Conservation (phyloP, 208 protist species). For the Wallacemonas sp. region DNA sequence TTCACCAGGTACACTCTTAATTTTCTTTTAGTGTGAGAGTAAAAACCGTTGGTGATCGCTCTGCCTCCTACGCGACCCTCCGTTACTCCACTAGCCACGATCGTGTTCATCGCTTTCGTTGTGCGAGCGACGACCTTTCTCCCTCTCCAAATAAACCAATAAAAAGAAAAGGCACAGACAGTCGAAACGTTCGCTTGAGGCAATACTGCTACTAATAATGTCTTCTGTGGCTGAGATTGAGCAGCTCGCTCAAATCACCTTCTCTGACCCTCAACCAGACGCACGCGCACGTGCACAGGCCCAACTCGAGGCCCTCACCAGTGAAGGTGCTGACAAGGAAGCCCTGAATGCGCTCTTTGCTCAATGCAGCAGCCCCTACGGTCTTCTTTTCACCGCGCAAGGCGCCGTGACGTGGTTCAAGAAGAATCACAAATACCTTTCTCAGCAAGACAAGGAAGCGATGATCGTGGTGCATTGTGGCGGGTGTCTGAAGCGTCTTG, state of each 20-base stretch:
- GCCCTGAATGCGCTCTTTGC: constrained; percentile 50
- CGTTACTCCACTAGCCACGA: too few species aligned
- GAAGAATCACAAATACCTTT: constrained; percentile 52
- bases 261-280: constrained; percentile 48
- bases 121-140: too few species aligned
- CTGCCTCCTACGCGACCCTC: too few species aligned
- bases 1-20: too few species aligned
- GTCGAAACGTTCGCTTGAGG: too few species aligned
- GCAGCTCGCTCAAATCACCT: constrained; percentile 65
- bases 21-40: too few species aligned
- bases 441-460: constrained; percentile 28
- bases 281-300: constrained; percentile 46
- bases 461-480: constrained; percentile 64
- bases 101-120: too few species aligned
- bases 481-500: constrained; percentile 59
- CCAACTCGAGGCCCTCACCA: constrained; percentile 44
- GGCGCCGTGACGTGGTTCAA: constrained; percentile 72
- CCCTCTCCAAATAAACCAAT: too few species aligned
- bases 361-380: constrained; percentile 76
- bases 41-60: too few species aligned
- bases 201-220: too few species aligned
- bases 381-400: constrained; percentile 74
- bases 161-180: too few species aligned
- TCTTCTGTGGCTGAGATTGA: constrained; percentile 65
- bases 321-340: constrained; percentile 46